phyloP scores from a whole-genome alignment of 169 alveolate species.

The Cyclospora cayetanensis region DNA sequence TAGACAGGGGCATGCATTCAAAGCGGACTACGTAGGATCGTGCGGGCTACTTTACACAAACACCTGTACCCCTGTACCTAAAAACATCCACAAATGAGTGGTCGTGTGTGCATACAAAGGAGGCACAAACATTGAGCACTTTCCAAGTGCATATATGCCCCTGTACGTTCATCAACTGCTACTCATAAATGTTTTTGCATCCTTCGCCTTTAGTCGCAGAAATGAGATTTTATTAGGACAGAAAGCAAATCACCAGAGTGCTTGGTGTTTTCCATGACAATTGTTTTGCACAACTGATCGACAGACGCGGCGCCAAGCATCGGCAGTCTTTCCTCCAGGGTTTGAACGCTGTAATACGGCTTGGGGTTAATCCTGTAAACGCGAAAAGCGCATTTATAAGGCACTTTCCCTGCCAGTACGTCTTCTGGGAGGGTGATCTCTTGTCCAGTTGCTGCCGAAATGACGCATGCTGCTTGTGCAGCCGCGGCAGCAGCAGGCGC shows the following conservation, averaged over 20 bases:
- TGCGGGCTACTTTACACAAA: too few species aligned
- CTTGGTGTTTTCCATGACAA: slow-evolving; percentile 45
- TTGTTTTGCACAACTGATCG: slow-evolving; percentile 57
- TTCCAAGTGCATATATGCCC: neutral
- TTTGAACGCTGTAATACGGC: neutral
- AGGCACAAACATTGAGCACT: neutral
- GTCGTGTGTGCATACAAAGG: neutral
- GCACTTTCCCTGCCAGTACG: neutral
- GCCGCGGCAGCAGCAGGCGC: neutral
- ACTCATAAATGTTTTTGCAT: neutral
- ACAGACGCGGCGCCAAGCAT: slow-evolving; percentile 8
- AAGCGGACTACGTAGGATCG: too few species aligned
- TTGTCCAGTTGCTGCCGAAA: neutral
- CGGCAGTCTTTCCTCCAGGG: neutral
- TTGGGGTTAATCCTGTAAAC: neutral
- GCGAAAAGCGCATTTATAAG: neutral
- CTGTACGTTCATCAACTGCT: too few species aligned
- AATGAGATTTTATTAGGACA: neutral
- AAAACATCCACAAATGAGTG: too few species aligned
- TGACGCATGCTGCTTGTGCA: neutral
- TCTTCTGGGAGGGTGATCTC: neutral
- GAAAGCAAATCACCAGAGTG: slow-evolving; percentile 52
- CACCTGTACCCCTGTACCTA: too few species aligned
- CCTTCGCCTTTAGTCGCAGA: neutral
- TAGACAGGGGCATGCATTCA: too few species aligned